phyloP scores from a whole-genome alignment of 164 flowering plant species.

The Vitis amurensis region DNA sequence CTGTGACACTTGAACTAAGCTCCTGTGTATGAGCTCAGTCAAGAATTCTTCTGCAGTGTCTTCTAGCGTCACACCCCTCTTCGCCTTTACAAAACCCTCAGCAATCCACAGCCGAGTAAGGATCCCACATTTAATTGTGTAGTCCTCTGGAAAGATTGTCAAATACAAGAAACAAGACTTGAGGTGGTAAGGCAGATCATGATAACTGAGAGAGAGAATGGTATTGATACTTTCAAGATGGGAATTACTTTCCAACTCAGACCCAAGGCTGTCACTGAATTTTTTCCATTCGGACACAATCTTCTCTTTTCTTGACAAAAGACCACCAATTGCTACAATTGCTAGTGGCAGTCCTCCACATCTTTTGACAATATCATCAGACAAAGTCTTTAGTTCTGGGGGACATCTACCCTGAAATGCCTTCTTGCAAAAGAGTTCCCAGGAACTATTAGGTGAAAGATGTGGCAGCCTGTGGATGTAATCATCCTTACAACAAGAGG shows the following conservation, averaged over 20 bases:
- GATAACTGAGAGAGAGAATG: constrained; percentile 21
- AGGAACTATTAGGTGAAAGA: neutral
- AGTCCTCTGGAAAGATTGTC: constrained; percentile 29
- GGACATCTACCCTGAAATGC: constrained; percentile 9
- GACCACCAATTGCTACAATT: constrained; percentile 23
- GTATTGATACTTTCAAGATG: constrained; percentile 14
- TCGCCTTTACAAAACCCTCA: constrained; percentile 22
- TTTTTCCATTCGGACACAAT: constrained; percentile 9
- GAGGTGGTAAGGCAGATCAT: constrained; percentile 31
- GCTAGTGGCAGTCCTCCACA: constrained; percentile 32
- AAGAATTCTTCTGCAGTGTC: constrained; percentile 30
- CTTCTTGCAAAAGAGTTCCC: constrained; percentile 11
- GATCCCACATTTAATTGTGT: constrained; percentile 12
- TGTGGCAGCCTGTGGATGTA: neutral
- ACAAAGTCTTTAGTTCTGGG: constrained; percentile 6
- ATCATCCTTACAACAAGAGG: constrained; percentile 1
- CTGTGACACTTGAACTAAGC: constrained; percentile 21
- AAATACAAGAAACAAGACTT: constrained; percentile 37
- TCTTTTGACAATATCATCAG: neutral
- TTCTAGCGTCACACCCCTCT: constrained; percentile 12
- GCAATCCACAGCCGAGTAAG: constrained; percentile 31
- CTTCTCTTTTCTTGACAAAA: constrained; percentile 19
- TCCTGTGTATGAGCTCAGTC: constrained; percentile 29
- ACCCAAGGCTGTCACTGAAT: constrained; percentile 14
- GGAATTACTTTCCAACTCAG: constrained; percentile 10